These are phyloP conservation scores for Phytopythium boreale DNA, from an alignment of 352 stramenopile species.

Conservation along the genomic window DNA sequence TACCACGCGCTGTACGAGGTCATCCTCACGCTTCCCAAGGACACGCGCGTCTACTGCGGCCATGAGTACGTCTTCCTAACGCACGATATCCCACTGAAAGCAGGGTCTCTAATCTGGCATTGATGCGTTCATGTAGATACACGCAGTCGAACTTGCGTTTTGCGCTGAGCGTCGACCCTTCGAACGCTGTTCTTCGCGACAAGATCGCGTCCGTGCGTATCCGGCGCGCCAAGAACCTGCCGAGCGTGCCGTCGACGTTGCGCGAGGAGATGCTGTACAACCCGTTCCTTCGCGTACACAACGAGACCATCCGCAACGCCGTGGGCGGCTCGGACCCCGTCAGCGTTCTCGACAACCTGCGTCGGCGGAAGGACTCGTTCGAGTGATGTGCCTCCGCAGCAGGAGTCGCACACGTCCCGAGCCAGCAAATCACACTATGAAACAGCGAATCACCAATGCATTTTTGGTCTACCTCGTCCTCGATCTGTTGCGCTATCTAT, in stretches of 20 bases:
- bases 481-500: background rate
- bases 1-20: conserved; percentile 86
- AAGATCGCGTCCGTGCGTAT: conserved; percentile 86
- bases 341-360: conserved; percentile 79
- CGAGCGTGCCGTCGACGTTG: conserved; percentile 90
- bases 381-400: conserved; percentile 18
- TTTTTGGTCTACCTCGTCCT: background rate
- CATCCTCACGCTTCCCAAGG: conserved; percentile 78
- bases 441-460: background rate
- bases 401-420: background rate
- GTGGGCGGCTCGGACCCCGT: conserved; percentile 74
- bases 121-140: conserved; percentile 44
- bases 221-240: conserved; percentile 76
- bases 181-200: conserved; percentile 81
- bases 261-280: conserved; percentile 88
- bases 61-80: conserved; percentile 68
- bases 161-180: conserved; percentile 91
- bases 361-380: conserved; percentile 74
- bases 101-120: background rate
- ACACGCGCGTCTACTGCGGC: conserved; percentile 88
- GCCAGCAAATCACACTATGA: background rate
- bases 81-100: background rate
- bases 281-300: conserved; percentile 82
- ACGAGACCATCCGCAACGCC: conserved; percentile 78
- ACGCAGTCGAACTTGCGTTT: conserved; percentile 93